phyloP scores from a whole-genome alignment of 2,329 filamentous ascomycete genomes.

The Venturia effusa region DNA sequence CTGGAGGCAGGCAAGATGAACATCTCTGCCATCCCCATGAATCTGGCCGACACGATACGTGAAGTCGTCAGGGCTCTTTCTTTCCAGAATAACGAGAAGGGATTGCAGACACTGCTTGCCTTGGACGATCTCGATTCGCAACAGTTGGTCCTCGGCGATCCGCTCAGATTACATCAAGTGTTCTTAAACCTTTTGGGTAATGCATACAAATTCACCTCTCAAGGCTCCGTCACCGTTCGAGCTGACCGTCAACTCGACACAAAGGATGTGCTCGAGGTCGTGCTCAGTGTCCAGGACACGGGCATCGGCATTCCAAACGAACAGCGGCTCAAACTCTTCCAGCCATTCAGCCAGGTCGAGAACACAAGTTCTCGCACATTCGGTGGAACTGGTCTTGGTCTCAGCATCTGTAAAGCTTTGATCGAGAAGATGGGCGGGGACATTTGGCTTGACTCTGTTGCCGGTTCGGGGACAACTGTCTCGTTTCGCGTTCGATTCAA shows the following conservation, averaged over 20 bases:
- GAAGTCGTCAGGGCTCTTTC: constrained; percentile 53
- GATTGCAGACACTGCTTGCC: constrained; percentile 46
- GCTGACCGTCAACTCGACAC: constrained; percentile 64
- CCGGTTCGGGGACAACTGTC: constrained; percentile 57
- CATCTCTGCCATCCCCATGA: constrained; percentile 49
- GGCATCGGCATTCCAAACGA: constrained; percentile 83
- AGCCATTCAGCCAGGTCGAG: constrained; percentile 88
- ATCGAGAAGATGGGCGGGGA: constrained; percentile 83
- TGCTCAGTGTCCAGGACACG: constrained; percentile 79
- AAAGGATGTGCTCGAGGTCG: constrained; percentile 59
- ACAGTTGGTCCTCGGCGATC: constrained; percentile 41
- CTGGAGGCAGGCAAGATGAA: constrained; percentile 43
- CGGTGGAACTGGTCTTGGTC: constrained; percentile 78
- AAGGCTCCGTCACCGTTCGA: constrained; percentile 74
- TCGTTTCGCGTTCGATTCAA: constrained; percentile 80
- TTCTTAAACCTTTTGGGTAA: constrained; percentile 79
- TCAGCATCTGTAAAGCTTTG: constrained; percentile 90
- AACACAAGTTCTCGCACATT: constrained; percentile 84
- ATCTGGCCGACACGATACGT: constrained; percentile 46
- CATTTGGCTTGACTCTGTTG: constrained; percentile 70
- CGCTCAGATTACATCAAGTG: constrained; percentile 40
- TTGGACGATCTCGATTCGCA: constrained; percentile 41
- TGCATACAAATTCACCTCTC: constrained; percentile 86
- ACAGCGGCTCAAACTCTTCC: constrained; percentile 75
- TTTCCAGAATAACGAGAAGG: constrained; percentile 52